phyloP scores from a whole-genome alignment of 331 rosid species.

The Telfairia occidentalis region DNA sequence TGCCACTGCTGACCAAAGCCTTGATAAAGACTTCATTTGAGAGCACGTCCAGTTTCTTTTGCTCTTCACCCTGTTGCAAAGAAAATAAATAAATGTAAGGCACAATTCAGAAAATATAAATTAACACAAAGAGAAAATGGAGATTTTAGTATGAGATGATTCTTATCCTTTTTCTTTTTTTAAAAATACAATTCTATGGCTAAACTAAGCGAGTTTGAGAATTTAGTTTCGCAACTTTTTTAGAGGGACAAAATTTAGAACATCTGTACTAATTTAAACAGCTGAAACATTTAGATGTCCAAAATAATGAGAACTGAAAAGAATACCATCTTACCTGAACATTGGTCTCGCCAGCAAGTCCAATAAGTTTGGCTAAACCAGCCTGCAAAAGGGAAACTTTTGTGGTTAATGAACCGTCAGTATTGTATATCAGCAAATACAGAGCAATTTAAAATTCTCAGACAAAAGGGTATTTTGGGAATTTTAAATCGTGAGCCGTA shows the following conservation, averaged over 20 bases:
- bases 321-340: conserved; percentile 43
- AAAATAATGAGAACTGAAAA: too few species aligned
- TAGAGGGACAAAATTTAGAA: too few species aligned
- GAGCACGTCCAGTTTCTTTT: conserved; percentile 93
- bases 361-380: conserved; percentile 79
- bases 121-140: not conserved
- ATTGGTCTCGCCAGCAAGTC: conserved; percentile 94
- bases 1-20: conserved; percentile 86
- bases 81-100: not conserved
- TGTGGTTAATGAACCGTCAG: not conserved
- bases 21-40: conserved; percentile 88
- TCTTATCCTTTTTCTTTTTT: not conserved
- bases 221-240: not conserved
- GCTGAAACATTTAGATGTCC: too few species aligned
- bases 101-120: not conserved
- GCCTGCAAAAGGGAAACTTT: conserved; percentile 43
- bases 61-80: conserved; percentile 80
- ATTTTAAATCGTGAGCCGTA: not conserved
- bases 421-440: not conserved
- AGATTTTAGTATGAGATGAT: not conserved
- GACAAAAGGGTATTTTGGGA: not conserved
- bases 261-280: too few species aligned
- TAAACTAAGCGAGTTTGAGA: not conserved
- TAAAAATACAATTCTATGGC: not conserved
- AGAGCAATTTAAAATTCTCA: not conserved